Evolutionary conservation across 192 early-diverging fungal species (phyloP).

Genomic region (Coemansia sp.): DNA sequence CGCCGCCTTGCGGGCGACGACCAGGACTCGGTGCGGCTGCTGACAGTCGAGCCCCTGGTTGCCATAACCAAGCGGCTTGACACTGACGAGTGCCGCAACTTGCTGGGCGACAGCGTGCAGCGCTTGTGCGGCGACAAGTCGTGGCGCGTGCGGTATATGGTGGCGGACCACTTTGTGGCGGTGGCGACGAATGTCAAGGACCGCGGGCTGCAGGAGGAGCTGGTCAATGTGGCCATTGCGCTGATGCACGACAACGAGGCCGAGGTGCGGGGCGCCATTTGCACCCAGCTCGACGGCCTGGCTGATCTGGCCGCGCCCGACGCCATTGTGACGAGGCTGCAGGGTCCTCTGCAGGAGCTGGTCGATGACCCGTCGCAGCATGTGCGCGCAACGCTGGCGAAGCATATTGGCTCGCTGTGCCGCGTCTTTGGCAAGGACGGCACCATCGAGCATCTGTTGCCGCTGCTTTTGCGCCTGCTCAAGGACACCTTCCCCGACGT

Average conservation of each 20-base stretch:
- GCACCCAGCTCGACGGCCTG: conserved; percentile 80
- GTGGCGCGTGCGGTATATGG: conserved; percentile 99
- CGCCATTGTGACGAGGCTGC: conserved; percentile 73
- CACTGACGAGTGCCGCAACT: conserved; percentile 74
- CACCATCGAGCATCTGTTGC: conserved; percentile 92
- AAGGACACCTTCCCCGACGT: conserved; percentile 99
- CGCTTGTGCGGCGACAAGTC: conserved; percentile 88
- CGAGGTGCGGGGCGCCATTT: conserved; percentile 95
- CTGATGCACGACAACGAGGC: conserved; percentile 96
- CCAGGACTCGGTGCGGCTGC: conserved; percentile 96
- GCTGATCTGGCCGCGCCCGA: conserved; percentile 77
- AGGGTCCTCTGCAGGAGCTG: conserved; percentile 92
- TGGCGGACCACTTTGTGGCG: conserved; percentile 97
- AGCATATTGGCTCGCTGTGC: conserved; percentile 94
- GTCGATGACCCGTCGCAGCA: conserved; percentile 96
- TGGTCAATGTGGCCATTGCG: conserved; percentile 83
- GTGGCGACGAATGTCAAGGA: conserved; percentile 61
- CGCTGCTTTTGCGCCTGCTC: conserved; percentile 94
- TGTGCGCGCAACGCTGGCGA: conserved; percentile 93
- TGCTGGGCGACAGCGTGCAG: conserved; percentile 76
- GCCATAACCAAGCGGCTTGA: conserved; percentile 83
- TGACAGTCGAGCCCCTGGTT: conserved; percentile 91
- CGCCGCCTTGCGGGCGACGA: conserved; percentile 80
- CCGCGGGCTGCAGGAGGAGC: conserved; percentile 69
- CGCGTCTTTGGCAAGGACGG: conserved; percentile 94